A percentile compares a stretch with the other conserved stretches of the same genome.
Conservation (phyloP, 345 rosid genomes). For the Syzygium oleosum region DNA sequence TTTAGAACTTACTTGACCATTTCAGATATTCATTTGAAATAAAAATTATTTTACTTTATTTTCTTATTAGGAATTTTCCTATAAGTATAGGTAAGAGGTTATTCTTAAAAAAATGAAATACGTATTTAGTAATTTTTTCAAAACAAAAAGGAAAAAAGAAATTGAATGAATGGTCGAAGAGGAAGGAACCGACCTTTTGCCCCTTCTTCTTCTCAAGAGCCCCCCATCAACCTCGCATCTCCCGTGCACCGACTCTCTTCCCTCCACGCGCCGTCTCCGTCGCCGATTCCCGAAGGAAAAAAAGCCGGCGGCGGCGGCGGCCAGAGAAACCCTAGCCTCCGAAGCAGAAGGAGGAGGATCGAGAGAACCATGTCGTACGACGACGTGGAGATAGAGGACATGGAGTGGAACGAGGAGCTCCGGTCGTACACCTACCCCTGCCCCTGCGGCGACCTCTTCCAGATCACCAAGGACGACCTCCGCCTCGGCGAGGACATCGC, state of each 20-base stretch:
- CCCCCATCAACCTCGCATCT: background rate
- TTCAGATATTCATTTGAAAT: too few relatives aligned
- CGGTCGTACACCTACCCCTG: constrained; percentile 82
- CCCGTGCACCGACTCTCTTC: background rate
- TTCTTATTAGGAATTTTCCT: too few relatives aligned
- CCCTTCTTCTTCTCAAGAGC: background rate
- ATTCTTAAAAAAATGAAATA: background rate
- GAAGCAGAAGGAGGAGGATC: background rate
- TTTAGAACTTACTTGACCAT: too few relatives aligned
- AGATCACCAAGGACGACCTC: constrained; percentile 86
- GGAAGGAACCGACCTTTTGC: background rate
- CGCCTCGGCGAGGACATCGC: constrained; percentile 84
- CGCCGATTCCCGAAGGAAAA: background rate
- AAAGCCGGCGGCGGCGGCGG: background rate
- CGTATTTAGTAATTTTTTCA: background rate
- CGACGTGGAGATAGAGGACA: constrained; percentile 95
- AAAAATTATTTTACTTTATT: too few relatives aligned
- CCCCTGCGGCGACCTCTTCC: constrained; percentile 92
- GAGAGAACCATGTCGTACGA: constrained; percentile 68
- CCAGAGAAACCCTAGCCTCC: background rate
- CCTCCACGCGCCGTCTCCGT: background rate
- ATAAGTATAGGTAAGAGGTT: background rate
- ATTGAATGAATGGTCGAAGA: background rate
- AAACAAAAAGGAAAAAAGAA: background rate
- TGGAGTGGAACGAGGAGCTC: constrained; percentile 93